Evolutionary conservation across 1,284 basidiomycete species (phyloP), one percentile per base, ranked within the genome.

Genomic region (Ustilago curta): DNA sequence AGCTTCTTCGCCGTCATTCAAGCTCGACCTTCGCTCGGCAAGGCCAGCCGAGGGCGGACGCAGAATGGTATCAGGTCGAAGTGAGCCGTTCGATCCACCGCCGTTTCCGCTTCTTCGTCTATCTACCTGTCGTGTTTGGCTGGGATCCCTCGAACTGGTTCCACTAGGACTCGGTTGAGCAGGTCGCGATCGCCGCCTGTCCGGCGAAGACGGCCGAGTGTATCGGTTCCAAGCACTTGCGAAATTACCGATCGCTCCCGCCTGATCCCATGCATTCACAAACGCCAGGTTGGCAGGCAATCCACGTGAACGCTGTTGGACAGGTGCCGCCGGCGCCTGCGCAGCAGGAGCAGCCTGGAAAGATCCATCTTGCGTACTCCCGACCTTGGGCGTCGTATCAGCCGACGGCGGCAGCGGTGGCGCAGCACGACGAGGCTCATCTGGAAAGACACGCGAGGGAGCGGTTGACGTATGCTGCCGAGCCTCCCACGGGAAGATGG

Each of bases 401-500:
- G 53, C 48, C 14, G 51, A 55, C 9, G 7, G 8, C n/a, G 48
- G 32, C 3, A 45, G 55, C 29, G 63, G 56, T 8, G 60, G 63
- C 6, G 67, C 55, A 3, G 59, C 49, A 5, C 50, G 59, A 21
- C 53, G 56, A n/a, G 76, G 71, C 32, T 81, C 79, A 47, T 79
- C 79, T 2, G 79, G 79, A 48, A 80, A 81, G 4, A 78, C 69
- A 18, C 79, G 70, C 7, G 63, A 61, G 0, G 78, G 59, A 35
- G 59, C 58, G 27, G 29, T 47, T 5, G 40, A 29, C 1, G 49
- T n/a, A 0, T 56, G n/a, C 31, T 88, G 89, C 37, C 79, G 64
- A 60, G 90, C 88, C 84, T 98, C 95, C 95, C 95, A 98, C 8
- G 95, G 95, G 84, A 98, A 97, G n/a, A 97, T 88, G 25, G 89